These are phyloP conservation scores for Aristolochia californica DNA, from an alignment of 164 flowering plant species.

Conservation along the genomic window DNA sequence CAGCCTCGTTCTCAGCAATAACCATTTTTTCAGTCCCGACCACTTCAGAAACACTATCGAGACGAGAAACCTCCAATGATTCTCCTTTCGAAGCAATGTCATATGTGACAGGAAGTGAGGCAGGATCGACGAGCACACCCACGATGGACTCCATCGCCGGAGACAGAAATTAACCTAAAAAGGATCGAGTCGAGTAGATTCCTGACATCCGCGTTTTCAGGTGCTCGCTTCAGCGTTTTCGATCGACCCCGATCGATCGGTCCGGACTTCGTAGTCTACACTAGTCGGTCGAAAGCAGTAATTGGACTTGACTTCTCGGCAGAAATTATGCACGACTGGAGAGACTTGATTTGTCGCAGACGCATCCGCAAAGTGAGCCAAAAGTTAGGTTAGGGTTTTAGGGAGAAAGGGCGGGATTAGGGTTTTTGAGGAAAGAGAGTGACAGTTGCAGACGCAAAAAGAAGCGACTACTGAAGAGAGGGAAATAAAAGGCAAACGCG, in stretches of 20 bases:
- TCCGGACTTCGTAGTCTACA: too few species aligned
- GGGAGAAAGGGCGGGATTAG: conserved; percentile 3
- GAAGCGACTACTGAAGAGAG: neutral
- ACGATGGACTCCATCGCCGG: conserved; percentile 11
- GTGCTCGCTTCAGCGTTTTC: too few species aligned
- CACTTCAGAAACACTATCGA: too few species aligned
- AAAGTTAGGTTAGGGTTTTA: conserved; percentile 3
- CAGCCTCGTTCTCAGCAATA: conserved; percentile 16
- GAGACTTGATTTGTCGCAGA: too few species aligned
- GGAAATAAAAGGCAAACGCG: neutral
- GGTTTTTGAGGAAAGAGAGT: conserved; percentile 1
- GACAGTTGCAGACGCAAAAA: conserved; percentile 4
- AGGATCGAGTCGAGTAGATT: neutral
- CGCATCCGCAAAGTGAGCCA: too few species aligned
- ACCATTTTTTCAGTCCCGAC: conserved; percentile 2
- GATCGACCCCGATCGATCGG: too few species aligned
- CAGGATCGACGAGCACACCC: conserved; percentile 1
- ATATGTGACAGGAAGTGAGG: too few species aligned
- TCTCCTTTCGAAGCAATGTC: too few species aligned
- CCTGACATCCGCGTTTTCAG: neutral
- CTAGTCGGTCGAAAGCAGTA: neutral
- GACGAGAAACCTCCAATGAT: too few species aligned
- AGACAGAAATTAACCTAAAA: neutral
- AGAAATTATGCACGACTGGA: too few species aligned
- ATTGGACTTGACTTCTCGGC: neutral